Evolutionary conservation across 768 basidiomycete species (phyloP).

Genomic region (Kwoniella dendrophila): DNA sequence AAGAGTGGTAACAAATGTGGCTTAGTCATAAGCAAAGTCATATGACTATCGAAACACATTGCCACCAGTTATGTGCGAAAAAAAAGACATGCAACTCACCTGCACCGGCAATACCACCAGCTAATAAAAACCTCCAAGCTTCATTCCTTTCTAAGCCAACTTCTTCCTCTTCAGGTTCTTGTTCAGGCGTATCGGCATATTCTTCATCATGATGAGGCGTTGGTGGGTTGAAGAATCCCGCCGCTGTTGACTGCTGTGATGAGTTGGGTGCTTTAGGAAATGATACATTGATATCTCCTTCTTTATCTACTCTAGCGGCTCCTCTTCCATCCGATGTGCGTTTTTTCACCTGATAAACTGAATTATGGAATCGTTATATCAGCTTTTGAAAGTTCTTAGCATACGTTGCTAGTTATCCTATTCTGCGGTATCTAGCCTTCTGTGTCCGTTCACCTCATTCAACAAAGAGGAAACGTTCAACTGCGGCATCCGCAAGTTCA

Average conservation of each 20-base stretch:
- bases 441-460: too few relatives aligned
- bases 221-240: conserved; percentile 22
- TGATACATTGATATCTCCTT: conserved; percentile 65
- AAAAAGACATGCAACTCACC: too few relatives aligned
- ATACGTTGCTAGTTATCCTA: too few relatives aligned
- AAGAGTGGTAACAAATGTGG: conserved; percentile 1
- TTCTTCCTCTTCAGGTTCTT: conserved; percentile 50
- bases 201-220: conserved; percentile 29
- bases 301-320: conserved; percentile 80
- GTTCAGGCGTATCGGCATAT: conserved; percentile 37
- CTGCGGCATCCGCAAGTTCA: not conserved
- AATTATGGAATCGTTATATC: not conserved
- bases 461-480: too few relatives aligned
- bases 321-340: conserved; percentile 67
- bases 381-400: too few relatives aligned
- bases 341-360: conserved; percentile 56
- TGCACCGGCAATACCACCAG: conserved; percentile 92
- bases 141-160: conserved; percentile 57
- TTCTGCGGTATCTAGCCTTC: too few relatives aligned
- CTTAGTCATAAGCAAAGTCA: conserved; percentile 18
- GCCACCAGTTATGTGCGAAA: too few relatives aligned
- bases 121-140: conserved; percentile 84
- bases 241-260: conserved; percentile 18
- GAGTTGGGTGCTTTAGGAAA: conserved; percentile 47
- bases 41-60: too few relatives aligned